Base-by-base conservation (phyloP, 2,329 filamentous ascomycete species). In the Byssothecium circinans region DNA sequence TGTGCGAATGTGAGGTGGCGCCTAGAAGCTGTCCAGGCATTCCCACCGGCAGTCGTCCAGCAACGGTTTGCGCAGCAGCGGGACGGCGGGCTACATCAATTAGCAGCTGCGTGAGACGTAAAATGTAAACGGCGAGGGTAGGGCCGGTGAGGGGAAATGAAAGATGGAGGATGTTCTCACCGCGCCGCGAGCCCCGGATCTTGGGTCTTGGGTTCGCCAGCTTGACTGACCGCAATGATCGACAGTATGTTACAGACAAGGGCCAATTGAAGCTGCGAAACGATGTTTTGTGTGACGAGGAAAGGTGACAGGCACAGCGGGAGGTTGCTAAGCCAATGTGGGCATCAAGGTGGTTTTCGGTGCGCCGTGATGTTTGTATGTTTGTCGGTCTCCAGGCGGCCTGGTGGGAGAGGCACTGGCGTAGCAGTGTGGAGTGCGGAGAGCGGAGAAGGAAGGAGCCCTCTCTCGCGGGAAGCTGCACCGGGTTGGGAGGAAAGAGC, bases 1-100 rank as follows among this genome's bases (percentile, higher is more conserved):
- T 63, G 43, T 65, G 65, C 2, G 57, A 57, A 35, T 61, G 53
- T 17, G 49, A 50, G 11, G 47, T 20, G 35, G 25, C 46, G 25
- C 41, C 32, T 4, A 40, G 17, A 11, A 30, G 27, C 25, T 48
- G 48, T 6, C 43, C 34, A 5, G 42, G 53, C 2, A 56, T 59
- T 12, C 56, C 57, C 20, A 53, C 22, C 14, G 60, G 60, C 15
- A 57, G 40, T 25, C 57, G 54, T 33, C 53, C 53, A 41, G 27
- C 57, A 18, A 49, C 41, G 17, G 45, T 42, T 12, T 49, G 42
- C 20, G 49, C 30, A 52, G 53, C 47, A 38, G 50, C 45, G 23
- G 49, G 41, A 43, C 60, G 60, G 52, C 60, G 59, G 53, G 35
- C 63, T 65, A 14, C 12, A 4, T 8, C 14, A 40, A 45, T 47